Evolutionary conservation across 2,329 filamentous ascomycete species (phyloP).

Genomic region (Fusarium protoensiforme): DNA sequence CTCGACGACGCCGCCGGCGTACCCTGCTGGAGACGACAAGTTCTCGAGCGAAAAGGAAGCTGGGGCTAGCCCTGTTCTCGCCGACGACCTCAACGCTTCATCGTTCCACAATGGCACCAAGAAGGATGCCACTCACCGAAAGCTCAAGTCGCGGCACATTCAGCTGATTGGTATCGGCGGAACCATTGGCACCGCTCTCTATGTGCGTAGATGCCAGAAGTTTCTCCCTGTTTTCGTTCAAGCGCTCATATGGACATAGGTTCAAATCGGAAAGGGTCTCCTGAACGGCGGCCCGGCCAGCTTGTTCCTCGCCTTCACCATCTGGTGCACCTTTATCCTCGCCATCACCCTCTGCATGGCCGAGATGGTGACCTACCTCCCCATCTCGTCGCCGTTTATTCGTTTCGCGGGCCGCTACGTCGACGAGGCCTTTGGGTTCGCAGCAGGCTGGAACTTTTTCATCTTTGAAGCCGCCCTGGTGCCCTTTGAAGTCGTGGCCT

Average conservation of each 20-base stretch:
- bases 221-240: neutral
- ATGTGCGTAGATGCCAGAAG: conserved; percentile 50
- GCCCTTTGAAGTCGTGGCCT: conserved; percentile 75
- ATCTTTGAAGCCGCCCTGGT: conserved; percentile 75
- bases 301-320: conserved; percentile 68
- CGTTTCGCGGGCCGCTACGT: conserved; percentile 81
- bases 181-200: conserved; percentile 71
- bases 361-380: conserved; percentile 82
- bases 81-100: neutral
- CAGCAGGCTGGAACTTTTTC: conserved; percentile 80
- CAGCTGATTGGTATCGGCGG: conserved; percentile 72
- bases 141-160: conserved; percentile 66
- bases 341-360: conserved; percentile 71
- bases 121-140: conserved; percentile 56
- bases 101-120: neutral
- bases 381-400: conserved; percentile 82
- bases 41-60: conserved; percentile 2
- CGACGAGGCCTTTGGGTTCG: conserved; percentile 79
- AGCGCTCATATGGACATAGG: conserved; percentile 40
- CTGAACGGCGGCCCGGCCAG: conserved; percentile 69
- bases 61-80: neutral
- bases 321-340: conserved; percentile 72
- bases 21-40: conserved; percentile 40
- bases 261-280: conserved; percentile 67
- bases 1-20: conserved; percentile 35